Evolutionary conservation across 371 early-diverging fungal genomes (phyloP), one percentile per base, ranked within the genome.

Genomic region (Neoconidiobolus thromboides): DNA sequence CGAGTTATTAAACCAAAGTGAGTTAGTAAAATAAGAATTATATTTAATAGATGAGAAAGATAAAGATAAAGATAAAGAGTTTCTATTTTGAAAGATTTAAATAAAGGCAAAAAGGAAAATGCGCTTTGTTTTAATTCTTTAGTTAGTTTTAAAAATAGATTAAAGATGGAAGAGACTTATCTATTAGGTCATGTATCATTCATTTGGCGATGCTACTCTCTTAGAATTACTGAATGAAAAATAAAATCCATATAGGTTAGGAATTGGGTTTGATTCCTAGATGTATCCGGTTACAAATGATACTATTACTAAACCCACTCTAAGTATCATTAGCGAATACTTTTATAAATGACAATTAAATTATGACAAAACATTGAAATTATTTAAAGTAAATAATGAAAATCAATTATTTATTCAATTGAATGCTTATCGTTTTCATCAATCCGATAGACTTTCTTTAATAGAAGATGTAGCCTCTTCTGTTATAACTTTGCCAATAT

Each of bases 151-250:
- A 14, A 62, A 38, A 68, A 69, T 0, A 53, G 69, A 14, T 48
- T 79, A 7, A 73, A 79, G 62, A 60, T 76, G 47, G 63, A 68
- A 1, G 64, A 68, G 10, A 3, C 67, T 42, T 67, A 69, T 41
- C 67, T 79, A 66, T 66, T 72, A 3, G 82, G 82, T 41, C 82
- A 82, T 65, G 26, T 26, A 26, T 26, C 26, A 82, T 65, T 69
- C 70, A 39, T 82, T 79, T 70, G 82, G 82, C 3, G 81, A 65
- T 10, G 76, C 76, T n/a, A 76, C 79, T 0, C 60, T 67, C 6
- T 63, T 75, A 55, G 62, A 63, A 9, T 52, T 44, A 53, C 51
- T 72, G 7, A 62, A 61, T 53, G 55, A 62, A 1, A 60, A 60
- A 44, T 14, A 58, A 1, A 50, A 55, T 43, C 62, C 67, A 7